Percentiles rank a stretch among this genome's conserved stretches.
Conservation (phyloP, 169 alveolate genomes). For the Cryptosporidium meleagridis region DNA sequence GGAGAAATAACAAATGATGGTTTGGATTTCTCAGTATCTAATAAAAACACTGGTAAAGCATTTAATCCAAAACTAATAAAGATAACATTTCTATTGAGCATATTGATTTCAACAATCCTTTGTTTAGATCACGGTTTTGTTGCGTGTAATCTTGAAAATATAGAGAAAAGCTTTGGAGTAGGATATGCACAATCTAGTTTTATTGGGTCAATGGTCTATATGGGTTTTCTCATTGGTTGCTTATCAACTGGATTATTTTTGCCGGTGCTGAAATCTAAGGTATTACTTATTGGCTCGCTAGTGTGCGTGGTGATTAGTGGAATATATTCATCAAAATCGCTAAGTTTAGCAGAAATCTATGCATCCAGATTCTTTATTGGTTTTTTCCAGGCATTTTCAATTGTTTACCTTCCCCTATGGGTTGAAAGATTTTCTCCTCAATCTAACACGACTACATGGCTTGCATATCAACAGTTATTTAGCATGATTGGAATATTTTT, state of each 20-base stretch:
- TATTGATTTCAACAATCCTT: conserved; percentile 31
- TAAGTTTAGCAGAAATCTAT: conserved; percentile 25
- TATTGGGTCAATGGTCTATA: conserved; percentile 66
- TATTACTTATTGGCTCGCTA: conserved; percentile 27
- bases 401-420: conserved; percentile 66
- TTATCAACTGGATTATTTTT: conserved; percentile 52
- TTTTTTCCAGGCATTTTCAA: conserved; percentile 51
- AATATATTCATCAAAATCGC: conserved; percentile 46
- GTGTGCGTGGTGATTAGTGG: conserved; percentile 1
- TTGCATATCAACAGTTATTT: conserved; percentile 67
- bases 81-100: conserved; percentile 2
- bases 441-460: conserved; percentile 44
- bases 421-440: conserved; percentile 59
- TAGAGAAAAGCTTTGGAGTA: conserved; percentile 58
- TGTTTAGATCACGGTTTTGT: conserved; percentile 73
- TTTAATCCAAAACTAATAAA: conserved; percentile 20
- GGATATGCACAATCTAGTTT: conserved; percentile 73
- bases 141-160: conserved; percentile 47
- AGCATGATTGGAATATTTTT: conserved; percentile 63
- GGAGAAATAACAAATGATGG: conserved; percentile 41
- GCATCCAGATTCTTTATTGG: conserved; percentile 73
- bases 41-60: not conserved
- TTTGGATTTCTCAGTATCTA: not conserved
- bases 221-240: conserved; percentile 70
- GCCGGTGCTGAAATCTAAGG: conserved; percentile 54